phyloP scores from a whole-genome alignment of 345 rosid species.

The Lumnitzera littorea region DNA sequence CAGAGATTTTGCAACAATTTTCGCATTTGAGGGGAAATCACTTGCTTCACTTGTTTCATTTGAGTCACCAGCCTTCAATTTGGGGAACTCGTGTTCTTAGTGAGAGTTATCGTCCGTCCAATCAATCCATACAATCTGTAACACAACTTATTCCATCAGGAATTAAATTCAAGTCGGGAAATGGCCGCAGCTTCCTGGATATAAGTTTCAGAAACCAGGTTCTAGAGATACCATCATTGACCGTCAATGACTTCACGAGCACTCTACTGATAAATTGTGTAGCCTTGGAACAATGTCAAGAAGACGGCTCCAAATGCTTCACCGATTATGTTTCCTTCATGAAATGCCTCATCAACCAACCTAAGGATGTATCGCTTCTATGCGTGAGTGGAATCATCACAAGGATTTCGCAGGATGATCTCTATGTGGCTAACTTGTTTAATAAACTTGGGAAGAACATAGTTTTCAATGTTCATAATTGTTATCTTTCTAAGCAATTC shows the following conservation, averaged over 20 bases:
- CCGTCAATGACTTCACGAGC: not conserved
- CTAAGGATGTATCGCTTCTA: constrained; percentile 4
- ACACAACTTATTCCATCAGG: constrained; percentile 11
- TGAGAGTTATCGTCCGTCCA: not conserved
- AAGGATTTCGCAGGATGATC: constrained; percentile 2
- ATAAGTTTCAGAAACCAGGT: constrained; percentile 6
- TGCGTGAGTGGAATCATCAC: constrained; percentile 8
- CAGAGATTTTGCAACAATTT: not conserved
- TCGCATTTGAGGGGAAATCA: not conserved
- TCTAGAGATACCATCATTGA: constrained; percentile 8
- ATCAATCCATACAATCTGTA: not conserved
- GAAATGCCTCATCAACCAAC: constrained; percentile 11
- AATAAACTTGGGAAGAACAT: not conserved
- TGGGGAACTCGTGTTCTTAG: not conserved
- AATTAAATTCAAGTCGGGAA: constrained; percentile 4
- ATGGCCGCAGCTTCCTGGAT: not conserved
- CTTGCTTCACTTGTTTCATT: constrained; percentile 13
- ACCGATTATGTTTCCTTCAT: constrained; percentile 7
- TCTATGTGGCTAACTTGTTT: constrained; percentile 8
- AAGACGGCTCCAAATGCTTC: not conserved
- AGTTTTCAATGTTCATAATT: not conserved
- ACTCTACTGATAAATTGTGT: constrained; percentile 1
- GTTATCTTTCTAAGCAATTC: constrained; percentile 6
- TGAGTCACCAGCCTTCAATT: constrained; percentile 4
- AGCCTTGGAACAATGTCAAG: constrained; percentile 1